Evolutionary conservation across 495 filamentous ascomycete genomes (phyloP), one percentile per base, ranked within the genome.

Genomic region (Penicillium malachiteum): DNA sequence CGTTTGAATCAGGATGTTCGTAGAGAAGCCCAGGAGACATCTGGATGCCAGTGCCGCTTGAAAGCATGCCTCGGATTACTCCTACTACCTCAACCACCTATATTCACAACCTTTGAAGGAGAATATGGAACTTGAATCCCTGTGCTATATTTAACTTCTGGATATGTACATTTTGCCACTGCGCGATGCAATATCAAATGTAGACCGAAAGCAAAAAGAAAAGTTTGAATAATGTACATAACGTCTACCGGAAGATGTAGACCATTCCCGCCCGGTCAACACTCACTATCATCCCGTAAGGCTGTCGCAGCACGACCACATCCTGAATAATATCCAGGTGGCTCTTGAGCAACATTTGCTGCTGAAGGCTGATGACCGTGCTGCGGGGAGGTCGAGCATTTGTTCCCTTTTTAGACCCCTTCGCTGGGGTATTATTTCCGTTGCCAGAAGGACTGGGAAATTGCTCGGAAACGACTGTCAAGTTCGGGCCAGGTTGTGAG

Each of bases 251-350:
- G 73, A 95, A 96, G 35, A 97, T 85, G 77, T 94, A 96, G 45
- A 97, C 84, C 66, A 93, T 86, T 4, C 95, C 95, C n/a, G 86
- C 87, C 59, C 93, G 81, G 75, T 99, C 95, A 46, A 86, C 93
- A 62, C 87, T 92, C 30, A 97, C 78, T 39, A 89, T 84, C 92
- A 97, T 96, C 8, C 91, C 87, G 71, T 95, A 96, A 45, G 95
- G 95, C 53, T 81, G 78, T 73, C 96, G 90, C 63, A 99, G 71
- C 53, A 97, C 74, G 11, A 88, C 88, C 46, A 97, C 87, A 76
- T 97, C 95, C 57, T 87, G 81, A 52, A 99, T 86, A 13, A 86
- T 83, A 72, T 97, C 95, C 58, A 97, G 61, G 74, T 99, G 95
- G 57, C 84, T 89, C 68, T 85, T 92, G 40, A 94, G 74, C 41